Conservation (phyloP, 179 eudicot species). For the Amaranthus tricolor region DNA sequence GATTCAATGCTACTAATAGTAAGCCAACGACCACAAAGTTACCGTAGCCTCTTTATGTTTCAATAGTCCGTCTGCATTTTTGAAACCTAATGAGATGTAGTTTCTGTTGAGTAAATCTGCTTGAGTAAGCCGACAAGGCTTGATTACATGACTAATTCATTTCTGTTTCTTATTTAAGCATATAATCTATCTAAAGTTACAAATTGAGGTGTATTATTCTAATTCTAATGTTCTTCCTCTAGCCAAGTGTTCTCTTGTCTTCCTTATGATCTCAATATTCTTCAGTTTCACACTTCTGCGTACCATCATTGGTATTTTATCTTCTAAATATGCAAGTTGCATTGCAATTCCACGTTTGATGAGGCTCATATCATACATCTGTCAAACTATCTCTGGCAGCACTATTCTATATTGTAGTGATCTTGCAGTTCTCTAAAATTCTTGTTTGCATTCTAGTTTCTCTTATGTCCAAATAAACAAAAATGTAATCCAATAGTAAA, state of each 20-base stretch:
- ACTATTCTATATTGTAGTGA: background rate
- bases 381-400: background rate
- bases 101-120: too few species aligned
- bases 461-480: background rate
- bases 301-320: background rate
- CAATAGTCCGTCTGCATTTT: background rate
- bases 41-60: too few species aligned
- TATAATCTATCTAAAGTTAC: background rate
- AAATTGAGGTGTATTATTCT: background rate
- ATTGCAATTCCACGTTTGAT: background rate
- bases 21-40: background rate
- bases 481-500: background rate
- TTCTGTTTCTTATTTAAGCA: background rate
- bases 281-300: background rate
- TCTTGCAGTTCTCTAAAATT: background rate
- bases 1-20: background rate
- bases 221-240: background rate
- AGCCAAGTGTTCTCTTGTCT: background rate
- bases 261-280: background rate
- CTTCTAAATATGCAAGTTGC: background rate
- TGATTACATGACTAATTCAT: too few species aligned
- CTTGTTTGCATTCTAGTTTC: constrained; percentile 12
- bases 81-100: background rate
- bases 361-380: background rate
- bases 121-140: too few species aligned